Percentiles rank a stretch among this genome's conserved stretches.
These are phyloP conservation scores for Ceratobasidium sp. DNA, from an alignment of 1,284 basidiomycete genomes.

Conservation along the genomic window DNA sequence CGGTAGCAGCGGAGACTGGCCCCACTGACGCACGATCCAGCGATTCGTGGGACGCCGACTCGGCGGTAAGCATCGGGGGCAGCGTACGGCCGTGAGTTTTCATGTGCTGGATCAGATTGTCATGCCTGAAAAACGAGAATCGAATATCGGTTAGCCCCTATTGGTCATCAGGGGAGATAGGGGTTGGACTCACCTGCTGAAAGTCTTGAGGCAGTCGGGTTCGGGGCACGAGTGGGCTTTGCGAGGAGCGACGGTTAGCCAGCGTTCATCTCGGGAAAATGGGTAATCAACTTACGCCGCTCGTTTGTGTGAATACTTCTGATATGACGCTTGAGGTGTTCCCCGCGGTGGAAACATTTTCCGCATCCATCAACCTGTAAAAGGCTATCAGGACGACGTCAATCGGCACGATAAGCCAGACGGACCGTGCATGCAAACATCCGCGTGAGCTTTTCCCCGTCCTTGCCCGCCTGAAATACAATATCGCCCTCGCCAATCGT, in stretches of 20 bases:
- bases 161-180: slow-evolving; percentile 10
- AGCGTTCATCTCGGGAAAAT: slow-evolving; percentile 9
- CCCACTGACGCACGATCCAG: neutral
- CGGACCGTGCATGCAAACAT: slow-evolving; percentile 53
- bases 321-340: slow-evolving; percentile 82
- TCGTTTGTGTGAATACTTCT: slow-evolving; percentile 83
- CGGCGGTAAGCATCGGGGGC: neutral
- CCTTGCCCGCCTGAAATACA: slow-evolving; percentile 44
- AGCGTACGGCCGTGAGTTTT: slow-evolving; percentile 40
- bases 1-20: neutral
- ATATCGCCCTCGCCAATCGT: slow-evolving; percentile 27
- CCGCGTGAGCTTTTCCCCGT: slow-evolving; percentile 49
- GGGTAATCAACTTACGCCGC: slow-evolving; percentile 66
- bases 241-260: neutral
- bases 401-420: slow-evolving; percentile 47
- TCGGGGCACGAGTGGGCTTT: slow-evolving; percentile 52
- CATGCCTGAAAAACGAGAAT: slow-evolving; percentile 46
- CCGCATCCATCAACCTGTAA: slow-evolving; percentile 80
- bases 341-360: slow-evolving; percentile 79
- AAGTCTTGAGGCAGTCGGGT: slow-evolving; percentile 51
- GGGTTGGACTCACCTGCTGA: slow-evolving; percentile 48
- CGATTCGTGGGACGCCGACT: slow-evolving; percentile 18
- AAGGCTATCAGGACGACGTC: slow-evolving; percentile 64
- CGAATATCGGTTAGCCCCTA: slow-evolving; percentile 34
- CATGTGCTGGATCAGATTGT: slow-evolving; percentile 51